Percentiles rank a stretch among this genome's conserved stretches.
phyloP scores from a whole-genome alignment of 352 stramenopile species.

The Porosira glacialis region DNA sequence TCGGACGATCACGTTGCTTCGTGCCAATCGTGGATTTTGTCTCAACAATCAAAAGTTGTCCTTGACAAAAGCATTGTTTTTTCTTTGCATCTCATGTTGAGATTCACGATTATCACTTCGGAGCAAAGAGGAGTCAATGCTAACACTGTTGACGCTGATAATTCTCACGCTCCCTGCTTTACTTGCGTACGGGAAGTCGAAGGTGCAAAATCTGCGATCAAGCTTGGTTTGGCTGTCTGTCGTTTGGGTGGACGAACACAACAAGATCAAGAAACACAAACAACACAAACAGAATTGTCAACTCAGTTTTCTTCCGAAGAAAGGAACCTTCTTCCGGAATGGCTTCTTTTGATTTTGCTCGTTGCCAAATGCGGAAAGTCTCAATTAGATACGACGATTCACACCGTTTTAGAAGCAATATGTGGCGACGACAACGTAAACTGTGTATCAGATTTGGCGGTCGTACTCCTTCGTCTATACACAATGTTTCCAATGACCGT shows the following conservation, averaged over 20 bases:
- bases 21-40: conserved; percentile 57
- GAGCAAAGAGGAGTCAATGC: conserved; percentile 34
- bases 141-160: conserved; percentile 4
- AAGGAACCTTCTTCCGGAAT: conserved; percentile 50
- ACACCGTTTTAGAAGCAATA: conserved; percentile 40
- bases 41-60: conserved; percentile 24
- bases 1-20: conserved; percentile 35
- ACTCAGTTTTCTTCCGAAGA: not conserved
- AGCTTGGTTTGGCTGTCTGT: conserved; percentile 42
- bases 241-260: too few relatives aligned
- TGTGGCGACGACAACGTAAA: conserved; percentile 17
- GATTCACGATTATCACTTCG: conserved; percentile 46
- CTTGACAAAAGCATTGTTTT: conserved; percentile 29
- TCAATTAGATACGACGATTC: conserved; percentile 37
- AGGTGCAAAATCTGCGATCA: conserved; percentile 6
- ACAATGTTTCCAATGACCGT: conserved; percentile 51
- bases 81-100: conserved; percentile 35
- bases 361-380: conserved; percentile 31
- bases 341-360: conserved; percentile 51
- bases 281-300: not conserved
- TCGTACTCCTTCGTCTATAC: conserved; percentile 66
- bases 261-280: not conserved
- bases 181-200: conserved; percentile 6
- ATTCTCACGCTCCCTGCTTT: conserved; percentile 11
- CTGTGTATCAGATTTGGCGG: conserved; percentile 8